These are phyloP conservation scores for Jamesozyma lodderae DNA, from an alignment of 805 yeast genomes.

Conservation along the genomic window DNA sequence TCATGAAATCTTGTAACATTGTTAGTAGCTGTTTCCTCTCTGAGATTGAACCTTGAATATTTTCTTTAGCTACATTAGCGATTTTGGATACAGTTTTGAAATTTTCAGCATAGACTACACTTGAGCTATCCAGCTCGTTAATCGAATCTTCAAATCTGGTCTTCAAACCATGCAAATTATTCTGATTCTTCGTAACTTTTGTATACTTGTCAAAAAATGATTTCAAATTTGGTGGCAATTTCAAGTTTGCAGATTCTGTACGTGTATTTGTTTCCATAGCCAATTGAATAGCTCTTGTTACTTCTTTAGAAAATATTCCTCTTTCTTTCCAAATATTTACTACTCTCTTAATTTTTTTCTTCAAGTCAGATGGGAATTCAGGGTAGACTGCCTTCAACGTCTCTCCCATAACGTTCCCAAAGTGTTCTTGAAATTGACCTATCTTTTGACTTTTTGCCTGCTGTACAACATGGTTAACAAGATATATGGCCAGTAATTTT, in stretches of 20 bases:
- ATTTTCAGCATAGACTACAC: constrained; percentile 25
- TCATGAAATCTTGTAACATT: constrained; percentile 20
- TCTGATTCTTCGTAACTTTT: constrained; percentile 16
- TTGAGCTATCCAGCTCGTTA: constrained; percentile 21
- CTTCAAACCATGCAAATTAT: constrained; percentile 20
- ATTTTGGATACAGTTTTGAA: constrained; percentile 27
- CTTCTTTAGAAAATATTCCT: constrained; percentile 36
- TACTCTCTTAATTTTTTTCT: constrained; percentile 47
- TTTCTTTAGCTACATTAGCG: constrained; percentile 24
- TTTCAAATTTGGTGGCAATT: constrained; percentile 29
- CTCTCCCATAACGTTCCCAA: constrained; percentile 25
- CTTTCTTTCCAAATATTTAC: constrained; percentile 60
- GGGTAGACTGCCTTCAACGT: constrained; percentile 32
- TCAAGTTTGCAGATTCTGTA: constrained; percentile 14
- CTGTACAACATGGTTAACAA: constrained; percentile 29
- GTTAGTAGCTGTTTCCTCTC: constrained; percentile 20
- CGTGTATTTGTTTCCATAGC: constrained; percentile 1
- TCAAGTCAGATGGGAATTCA: constrained; percentile 34
- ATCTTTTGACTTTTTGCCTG: constrained; percentile 26
- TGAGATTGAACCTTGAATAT: constrained; percentile 23
- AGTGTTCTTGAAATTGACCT: constrained; percentile 23
- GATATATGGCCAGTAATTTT: constrained; percentile 24
- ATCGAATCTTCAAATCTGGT: constrained; percentile 23
- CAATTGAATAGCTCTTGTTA: constrained; percentile 6
- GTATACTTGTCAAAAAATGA: constrained; percentile 20